Evolutionary conservation across 75 land plant genomes (phyloP).

Genomic region (Ceratopteris richardii): DNA sequence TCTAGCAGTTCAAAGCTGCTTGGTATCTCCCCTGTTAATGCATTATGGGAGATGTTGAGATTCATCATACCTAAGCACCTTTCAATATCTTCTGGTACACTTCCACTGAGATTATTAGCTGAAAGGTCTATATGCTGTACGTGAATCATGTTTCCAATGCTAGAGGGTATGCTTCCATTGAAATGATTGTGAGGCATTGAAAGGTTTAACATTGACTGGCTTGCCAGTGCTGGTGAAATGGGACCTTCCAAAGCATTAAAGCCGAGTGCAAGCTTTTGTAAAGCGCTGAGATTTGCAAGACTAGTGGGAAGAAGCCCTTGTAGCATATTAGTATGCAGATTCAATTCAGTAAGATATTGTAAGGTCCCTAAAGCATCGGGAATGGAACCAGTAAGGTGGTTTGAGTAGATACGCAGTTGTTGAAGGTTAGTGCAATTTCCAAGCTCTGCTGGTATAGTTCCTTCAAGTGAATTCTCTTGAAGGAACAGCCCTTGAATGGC

Average conservation of each 20-base stretch:
- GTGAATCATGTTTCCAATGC: slow-evolving; percentile 7
- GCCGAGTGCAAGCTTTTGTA: slow-evolving; percentile 32
- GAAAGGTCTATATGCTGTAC: slow-evolving; percentile 34
- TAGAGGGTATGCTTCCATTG: slow-evolving; percentile 19
- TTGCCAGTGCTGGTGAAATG: slow-evolving; percentile 24
- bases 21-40: slow-evolving; percentile 50
- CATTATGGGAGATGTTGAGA: slow-evolving; percentile 42
- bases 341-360: slow-evolving; percentile 46
- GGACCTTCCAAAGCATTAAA: slow-evolving; percentile 30
- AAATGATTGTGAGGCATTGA: slow-evolving; percentile 21
- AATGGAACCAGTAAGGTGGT: slow-evolving; percentile 19
- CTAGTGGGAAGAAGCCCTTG: slow-evolving; percentile 57
- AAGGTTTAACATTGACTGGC: slow-evolving; percentile 13
- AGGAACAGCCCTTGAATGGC: slow-evolving; percentile 13
- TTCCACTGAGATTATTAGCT: slow-evolving; percentile 30
- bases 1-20: slow-evolving; percentile 1
- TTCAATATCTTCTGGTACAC: slow-evolving; percentile 31
- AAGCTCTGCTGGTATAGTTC: slow-evolving; percentile 20
- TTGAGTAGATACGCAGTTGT: slow-evolving; percentile 17
- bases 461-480: slow-evolving; percentile 18
- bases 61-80: slow-evolving; percentile 21
- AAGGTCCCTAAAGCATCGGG: slow-evolving; percentile 17
- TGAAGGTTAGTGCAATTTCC: slow-evolving; percentile 9
- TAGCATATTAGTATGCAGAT: slow-evolving; percentile 57
- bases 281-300: slow-evolving; percentile 44